Base-by-base conservation (phyloP, 306 rosid genomes). In the Rosa rugosa region DNA sequence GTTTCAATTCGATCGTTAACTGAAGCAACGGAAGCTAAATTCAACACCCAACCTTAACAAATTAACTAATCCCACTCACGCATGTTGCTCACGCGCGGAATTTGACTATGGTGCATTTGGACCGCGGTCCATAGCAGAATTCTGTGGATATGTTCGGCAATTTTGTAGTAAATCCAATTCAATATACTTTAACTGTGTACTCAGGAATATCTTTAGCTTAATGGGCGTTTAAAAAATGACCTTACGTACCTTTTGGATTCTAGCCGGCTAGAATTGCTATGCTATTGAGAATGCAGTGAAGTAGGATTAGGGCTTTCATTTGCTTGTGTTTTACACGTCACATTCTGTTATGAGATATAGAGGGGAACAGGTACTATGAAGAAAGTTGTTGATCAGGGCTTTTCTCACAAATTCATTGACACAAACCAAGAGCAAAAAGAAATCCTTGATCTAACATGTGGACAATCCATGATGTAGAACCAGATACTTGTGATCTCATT, bases 391-490 rank as follows among this genome's bases (percentile, higher is more conserved):
- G 36, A 40, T 68, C 59, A n/a, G 44, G 56, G 46, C 51, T 59
- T 60, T 47, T 75, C 71, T 67, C 62, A 50, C 16, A 14, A 44
- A 75, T 76, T 49, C 41, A 51, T 45, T 42, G 64, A 49, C 75
- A 71, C 71, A 23, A 75, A 68, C 62, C 82, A 41, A 71, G 59
- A 69, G 22, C 18, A 56, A 72, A 75, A 79, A 79, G 69, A 23
- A 16, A 23, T 27, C 36, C 57, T 79, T 27, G 22, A 36, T 60
- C 44, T 75, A 50, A 57, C 69, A 76, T 77, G 76, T 36, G 83
- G 82, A 76, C 80, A 77, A 79, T 75, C 77, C 83, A 86, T 70
- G 81, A 82, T 79, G 81, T 13, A 80, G 87, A 84, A 86, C 85
- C 86, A 73, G 83, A 90, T 86, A 71, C 88, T 80, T 72, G 51